Percentiles rank a stretch among this genome's conserved stretches.
phyloP scores from a whole-genome alignment of 805 yeast species.

The Candida nitratophila region DNA sequence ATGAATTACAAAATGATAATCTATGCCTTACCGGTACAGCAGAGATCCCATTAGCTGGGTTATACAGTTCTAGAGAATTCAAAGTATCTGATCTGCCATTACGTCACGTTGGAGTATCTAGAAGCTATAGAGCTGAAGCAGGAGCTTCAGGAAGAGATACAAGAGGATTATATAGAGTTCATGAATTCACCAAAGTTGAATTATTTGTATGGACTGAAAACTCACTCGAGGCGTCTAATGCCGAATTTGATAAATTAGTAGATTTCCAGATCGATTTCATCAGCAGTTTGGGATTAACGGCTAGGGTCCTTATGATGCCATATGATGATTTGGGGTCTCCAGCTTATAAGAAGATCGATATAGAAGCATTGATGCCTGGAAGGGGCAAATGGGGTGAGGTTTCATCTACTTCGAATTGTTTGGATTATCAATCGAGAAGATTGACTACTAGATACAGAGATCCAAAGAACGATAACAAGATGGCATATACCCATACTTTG shows the following conservation, averaged over 20 bases:
- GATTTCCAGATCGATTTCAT: conserved; percentile 61
- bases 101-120: conserved; percentile 69
- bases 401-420: conserved; percentile 85
- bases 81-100: conserved; percentile 36
- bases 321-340: conserved; percentile 90
- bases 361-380: conserved; percentile 99
- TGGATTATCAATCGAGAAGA: conserved; percentile 85
- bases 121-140: conserved; percentile 93
- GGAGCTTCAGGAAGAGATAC: conserved; percentile 95
- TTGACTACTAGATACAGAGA: conserved; percentile 55
- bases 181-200: conserved; percentile 94
- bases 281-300: conserved; percentile 61
- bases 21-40: conserved; percentile 88
- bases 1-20: conserved; percentile 41
- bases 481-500: conserved; percentile 67
- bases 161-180: conserved; percentile 87
- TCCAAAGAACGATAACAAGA: conserved; percentile 18
- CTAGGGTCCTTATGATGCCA: conserved; percentile 84
- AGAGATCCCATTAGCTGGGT: conserved; percentile 87
- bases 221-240: conserved; percentile 26
- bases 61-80: conserved; percentile 38
- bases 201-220: conserved; percentile 66
- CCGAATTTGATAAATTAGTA: conserved; percentile 53
- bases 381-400: conserved; percentile 89
- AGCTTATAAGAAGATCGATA: conserved; percentile 84